Evolutionary conservation across 441 rosid species (phyloP), one percentile per base, ranked within the genome.

Genomic region (Populus trichocarpa): DNA sequence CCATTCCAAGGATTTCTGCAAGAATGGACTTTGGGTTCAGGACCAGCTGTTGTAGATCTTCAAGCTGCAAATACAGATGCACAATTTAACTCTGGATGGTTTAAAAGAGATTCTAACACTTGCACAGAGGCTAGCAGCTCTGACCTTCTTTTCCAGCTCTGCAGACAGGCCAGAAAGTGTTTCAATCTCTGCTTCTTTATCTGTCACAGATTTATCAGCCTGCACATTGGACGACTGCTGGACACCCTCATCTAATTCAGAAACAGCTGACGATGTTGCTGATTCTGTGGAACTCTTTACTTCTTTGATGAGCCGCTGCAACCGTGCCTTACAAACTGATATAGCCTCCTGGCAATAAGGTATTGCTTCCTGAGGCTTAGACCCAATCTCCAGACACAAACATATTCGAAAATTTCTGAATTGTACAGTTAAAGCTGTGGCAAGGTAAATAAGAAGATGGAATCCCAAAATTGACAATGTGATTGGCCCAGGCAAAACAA

Each of bases 61-160:
- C 98, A 78, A 92, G 97, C 99, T 96, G 87, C 86, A 87, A n/a
- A 69, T 57, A 72, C 74, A 77, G 57, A 70, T 68, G 63, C 81
- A 80, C 8, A 65, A 82, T 76, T 20, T 67, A 77, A 69, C 72
- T 69, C 78, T 77, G 8, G 36, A 9, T 66, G 72, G 25, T 53
- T 69, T 36, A 50, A 75, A 67, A 0, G n/a, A 78, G 67, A 42
- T 57, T 50, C 64, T 67, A 26, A 10, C 36, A 18, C 14, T 71
- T 38, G 14, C 18, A 74, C 20, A 61, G 67, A 33, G 20, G 68
- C 33, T 25, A 72, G n/a, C 36, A 2, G 32, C 22, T 66, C 87
- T 86, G 86, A 74, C 99, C 97, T 92, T 92, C 92, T 92, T 96
- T 80, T 92, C 97, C 67, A 96, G 87, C 50, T 96, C 99, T 10